phyloP scores from a whole-genome alignment of 2,329 filamentous ascomycete genomes.

The Exophiala aquamarina region DNA sequence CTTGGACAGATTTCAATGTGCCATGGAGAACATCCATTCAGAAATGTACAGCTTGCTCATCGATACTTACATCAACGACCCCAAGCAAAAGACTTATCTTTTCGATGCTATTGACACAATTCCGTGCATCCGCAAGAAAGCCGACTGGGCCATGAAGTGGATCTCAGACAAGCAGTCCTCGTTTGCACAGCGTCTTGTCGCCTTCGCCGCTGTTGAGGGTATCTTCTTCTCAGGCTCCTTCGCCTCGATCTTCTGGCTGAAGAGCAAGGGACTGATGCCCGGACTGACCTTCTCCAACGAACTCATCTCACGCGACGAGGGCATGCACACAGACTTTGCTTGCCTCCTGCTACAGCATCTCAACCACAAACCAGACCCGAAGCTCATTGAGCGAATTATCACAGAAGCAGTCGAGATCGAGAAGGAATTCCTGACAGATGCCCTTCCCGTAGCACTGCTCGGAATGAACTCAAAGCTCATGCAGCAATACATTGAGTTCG shows the following conservation, averaged over 20 bases:
- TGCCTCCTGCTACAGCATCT: constrained; percentile 97
- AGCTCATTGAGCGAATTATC: constrained; percentile 83
- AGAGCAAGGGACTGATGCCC: constrained; percentile 99
- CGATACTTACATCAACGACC: constrained; percentile 99
- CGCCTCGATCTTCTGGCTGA: constrained; percentile 99
- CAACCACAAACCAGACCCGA: constrained; percentile 81
- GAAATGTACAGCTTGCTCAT: constrained; percentile 99
- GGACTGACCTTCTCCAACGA: constrained; percentile 99
- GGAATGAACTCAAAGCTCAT: constrained; percentile 97
- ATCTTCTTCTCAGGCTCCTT: constrained; percentile 99
- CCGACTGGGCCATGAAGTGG: constrained; percentile 95
- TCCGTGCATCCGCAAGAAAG: constrained; percentile 97
- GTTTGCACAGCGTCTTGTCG: constrained; percentile 92
- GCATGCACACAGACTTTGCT: constrained; percentile 98
- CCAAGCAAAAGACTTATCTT: constrained; percentile 86
- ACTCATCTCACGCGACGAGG: constrained; percentile 98
- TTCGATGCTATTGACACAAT: constrained; percentile 99
- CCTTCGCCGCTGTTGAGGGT: constrained; percentile 96
- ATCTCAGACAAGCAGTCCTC: constrained; percentile 91
- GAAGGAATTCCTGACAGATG: constrained; percentile 96
- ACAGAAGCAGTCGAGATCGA: constrained; percentile 91
- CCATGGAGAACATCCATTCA: constrained; percentile 99
- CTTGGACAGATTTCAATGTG: background rate
- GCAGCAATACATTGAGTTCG: constrained; percentile 99
- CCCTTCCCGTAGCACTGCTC: constrained; percentile 85